Evolutionary conservation across 495 filamentous ascomycete genomes (phyloP).

Genomic region (Diplogelasinospora grovesii): DNA sequence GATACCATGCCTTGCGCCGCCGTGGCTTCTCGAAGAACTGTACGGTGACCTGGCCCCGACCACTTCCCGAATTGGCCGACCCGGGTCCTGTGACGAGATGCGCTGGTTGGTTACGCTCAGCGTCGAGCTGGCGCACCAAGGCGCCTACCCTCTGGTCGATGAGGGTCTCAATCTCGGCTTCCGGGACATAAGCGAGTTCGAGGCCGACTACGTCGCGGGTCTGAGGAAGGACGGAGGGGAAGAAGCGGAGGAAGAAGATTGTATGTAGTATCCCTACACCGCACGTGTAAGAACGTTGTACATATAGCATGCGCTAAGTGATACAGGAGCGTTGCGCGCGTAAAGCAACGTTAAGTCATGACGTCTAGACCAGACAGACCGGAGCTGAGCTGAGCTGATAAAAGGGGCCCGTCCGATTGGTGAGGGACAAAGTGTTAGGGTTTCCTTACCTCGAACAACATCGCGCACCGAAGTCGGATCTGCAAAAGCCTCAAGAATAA

Average conservation of each 20-base stretch:
- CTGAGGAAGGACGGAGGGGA: slow-evolving; percentile 75
- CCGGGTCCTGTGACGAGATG: slow-evolving; percentile 8
- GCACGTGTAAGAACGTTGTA: too few relatives aligned
- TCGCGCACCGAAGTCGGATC: slow-evolving; percentile 79
- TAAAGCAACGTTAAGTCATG: too few relatives aligned
- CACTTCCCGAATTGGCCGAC: slow-evolving; percentile 33
- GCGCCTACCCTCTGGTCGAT: slow-evolving; percentile 80
- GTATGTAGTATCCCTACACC: slow-evolving; percentile 85
- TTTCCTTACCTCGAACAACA: slow-evolving; percentile 72
- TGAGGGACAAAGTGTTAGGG: slow-evolving; percentile 7
- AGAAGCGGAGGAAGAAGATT: slow-evolving; percentile 98
- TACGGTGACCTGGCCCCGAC: slow-evolving; percentile 74
- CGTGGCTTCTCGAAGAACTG: slow-evolving; percentile 94
- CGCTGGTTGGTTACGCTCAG: slow-evolving; percentile 34
- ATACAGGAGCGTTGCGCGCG: too few relatives aligned
- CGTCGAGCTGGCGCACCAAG: slow-evolving; percentile 60
- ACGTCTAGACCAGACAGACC: too few relatives aligned
- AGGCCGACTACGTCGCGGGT: slow-evolving; percentile 88
- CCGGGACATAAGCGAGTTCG: slow-evolving; percentile 81
- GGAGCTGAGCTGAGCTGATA: too few relatives aligned
- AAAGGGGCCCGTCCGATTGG: slow-evolving; percentile 4
- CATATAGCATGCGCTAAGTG: too few relatives aligned
- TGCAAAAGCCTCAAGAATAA: slow-evolving; percentile 77
- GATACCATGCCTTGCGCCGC: slow-evolving; percentile 75
- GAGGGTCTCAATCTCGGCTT: slow-evolving; percentile 82